Base-by-base conservation (phyloP, 2,329 filamentous ascomycete genomes). In the Phoma sp. region DNA sequence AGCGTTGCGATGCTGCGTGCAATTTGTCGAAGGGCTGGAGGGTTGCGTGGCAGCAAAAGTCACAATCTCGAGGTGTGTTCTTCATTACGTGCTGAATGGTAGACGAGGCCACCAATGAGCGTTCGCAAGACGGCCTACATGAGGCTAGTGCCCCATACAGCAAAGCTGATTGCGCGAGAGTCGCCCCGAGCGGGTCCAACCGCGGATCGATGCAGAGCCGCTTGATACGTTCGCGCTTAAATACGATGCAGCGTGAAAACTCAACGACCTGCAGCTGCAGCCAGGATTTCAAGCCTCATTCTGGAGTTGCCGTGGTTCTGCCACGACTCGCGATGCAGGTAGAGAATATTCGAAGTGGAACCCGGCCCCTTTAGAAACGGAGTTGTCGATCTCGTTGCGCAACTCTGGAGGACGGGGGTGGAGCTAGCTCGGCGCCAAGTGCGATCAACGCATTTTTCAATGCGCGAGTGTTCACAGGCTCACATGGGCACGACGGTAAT, bases 381-480 rank as follows among this genome's bases (percentile, higher is more conserved):
- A 46, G 17, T 15, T 33, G 53, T 50, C 53, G 53, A 56, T 56
- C 53, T 42, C 2, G 33, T 56, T 47, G 47, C 47, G 46, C 46
- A 37, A 49, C 39, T 45, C 51, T 55, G 36, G 52, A 48, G 39
- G 33, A 53, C 39, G 51, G 51, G 49, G 45, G 51, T 54, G 53
- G 53, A 56, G 46, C 46, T 47, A 23, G 23, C 53, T 47, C 40
- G 53, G 53, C 53, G 53, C 53, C 53, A 56, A 56, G 53, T 29
- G n/a, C 26, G 53, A 56, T 56, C 53, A 56, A 46, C 53, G 47
- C 47, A 56, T 50, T 56, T 42, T 47, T 46, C 42, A 47, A 49
- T 49, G 45, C 45, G 15, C 39, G 17, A 46, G 29, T 54, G 39
- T 34, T 49, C 51, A 45, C 45, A 34, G 33, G 45, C 34, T 30